phyloP scores from a whole-genome alignment of 2,329 filamentous ascomycete species.

The Gremmenia infestans region DNA sequence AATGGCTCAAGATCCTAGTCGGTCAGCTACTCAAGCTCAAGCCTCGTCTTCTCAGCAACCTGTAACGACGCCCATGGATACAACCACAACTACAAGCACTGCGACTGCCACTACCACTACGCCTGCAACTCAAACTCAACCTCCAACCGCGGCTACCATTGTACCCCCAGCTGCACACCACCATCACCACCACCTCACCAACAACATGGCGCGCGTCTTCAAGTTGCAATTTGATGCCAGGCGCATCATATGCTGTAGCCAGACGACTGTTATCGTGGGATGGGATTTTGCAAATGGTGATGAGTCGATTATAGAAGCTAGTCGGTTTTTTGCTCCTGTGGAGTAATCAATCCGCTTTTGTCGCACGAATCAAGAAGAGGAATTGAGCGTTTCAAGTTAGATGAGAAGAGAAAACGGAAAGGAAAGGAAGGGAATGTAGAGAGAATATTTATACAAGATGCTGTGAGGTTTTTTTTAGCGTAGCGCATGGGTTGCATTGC shows the following conservation, averaged over 20 bases:
- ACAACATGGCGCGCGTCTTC: conserved; percentile 60
- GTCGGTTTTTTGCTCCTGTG: conserved; percentile 68
- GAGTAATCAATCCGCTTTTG: conserved; percentile 34
- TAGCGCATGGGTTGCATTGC: too few relatives aligned
- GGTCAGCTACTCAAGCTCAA: neutral
- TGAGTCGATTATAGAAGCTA: conserved; percentile 69
- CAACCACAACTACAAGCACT: neutral
- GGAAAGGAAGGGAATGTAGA: too few relatives aligned
- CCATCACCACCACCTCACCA: conserved; percentile 20
- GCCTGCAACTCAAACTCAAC: conserved; percentile 32
- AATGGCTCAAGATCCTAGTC: too few relatives aligned
- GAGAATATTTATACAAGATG: too few relatives aligned
- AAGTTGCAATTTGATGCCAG: conserved; percentile 95
- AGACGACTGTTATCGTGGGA: conserved; percentile 85
- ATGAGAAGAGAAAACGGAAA: neutral
- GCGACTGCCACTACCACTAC: conserved; percentile 1
- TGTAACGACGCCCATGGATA: neutral
- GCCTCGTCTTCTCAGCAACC: neutral
- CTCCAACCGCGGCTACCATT: conserved; percentile 22
- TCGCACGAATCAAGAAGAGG: neutral
- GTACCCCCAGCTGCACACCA: neutral
- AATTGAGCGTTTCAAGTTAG: neutral
- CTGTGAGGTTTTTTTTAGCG: too few relatives aligned
- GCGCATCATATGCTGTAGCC: conserved; percentile 89
- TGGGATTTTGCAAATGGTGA: conserved; percentile 97